Base-by-base conservation (phyloP, 345 rosid species). In the Eucalyptus tenuipes region DNA sequence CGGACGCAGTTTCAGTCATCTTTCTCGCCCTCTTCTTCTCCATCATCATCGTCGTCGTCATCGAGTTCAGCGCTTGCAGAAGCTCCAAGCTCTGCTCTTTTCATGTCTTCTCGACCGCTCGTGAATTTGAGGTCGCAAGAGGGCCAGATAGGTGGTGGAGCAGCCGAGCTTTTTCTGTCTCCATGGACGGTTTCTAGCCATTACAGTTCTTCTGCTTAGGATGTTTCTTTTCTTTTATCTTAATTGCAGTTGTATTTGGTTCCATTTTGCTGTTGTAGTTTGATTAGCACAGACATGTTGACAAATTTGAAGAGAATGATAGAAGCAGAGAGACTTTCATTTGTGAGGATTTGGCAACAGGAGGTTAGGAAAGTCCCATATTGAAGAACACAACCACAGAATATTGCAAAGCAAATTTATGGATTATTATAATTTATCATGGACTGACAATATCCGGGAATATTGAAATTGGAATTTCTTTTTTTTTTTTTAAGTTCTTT, bases 181-280 rank as follows among this genome's bases (percentile, higher is more conserved):
- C 80, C 85, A 8, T 91, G 93, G 92, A 88, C 90, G 3, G 90
- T 59, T 86, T 68, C 89, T 20, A 61, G 88, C 49, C 90, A 88
- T 80, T 29, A 79, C 89, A 59, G 87, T 86, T 86, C 94, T 50
- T 87, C 92, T 2, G 37, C 75, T 47, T 91, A 87, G 13, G 89
- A 10, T 40, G 57, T 49, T 33, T 47, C 40, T 10, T 17, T 24
- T 42, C 50, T 7, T 49, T 84, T 25, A 9, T 85, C 20, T 85
- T 47, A 14, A 13, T 85, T 85, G 12, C 55, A 47, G 50, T 49
- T 47, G 52, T n/a, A 84, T 84, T 27, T 22, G 7, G 10, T 84
- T 84, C 22, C 52, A 16, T 84, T 45, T 84, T 49, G 6, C 33
- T 84, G 40, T 47, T 45, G 55, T 85, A 85, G 12, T 45, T 84